Base-by-base conservation (phyloP, 331 rosid species). In the Malus hybrid region DNA sequence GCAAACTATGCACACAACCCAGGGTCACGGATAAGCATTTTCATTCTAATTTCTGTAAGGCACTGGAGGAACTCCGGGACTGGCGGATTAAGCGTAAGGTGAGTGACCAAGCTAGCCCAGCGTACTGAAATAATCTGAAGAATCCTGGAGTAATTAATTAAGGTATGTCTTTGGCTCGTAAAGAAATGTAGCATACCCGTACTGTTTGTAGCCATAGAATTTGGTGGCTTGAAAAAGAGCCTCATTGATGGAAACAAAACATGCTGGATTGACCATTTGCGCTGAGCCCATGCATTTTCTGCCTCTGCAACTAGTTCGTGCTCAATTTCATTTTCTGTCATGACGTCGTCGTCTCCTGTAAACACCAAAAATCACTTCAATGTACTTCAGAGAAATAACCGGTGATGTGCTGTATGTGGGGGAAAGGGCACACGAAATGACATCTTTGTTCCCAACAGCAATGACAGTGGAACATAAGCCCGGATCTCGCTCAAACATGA, bases 241-340 rank as follows among this genome's bases (percentile, higher is more conserved):
- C 87, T 91, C 91, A 87, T 65, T 68, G 97, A 87, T 77, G 97
- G 97, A 84, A 94, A 80, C 81, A 94, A 84, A 65, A 94, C 87
- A 70, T 94, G 97, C 72, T 91, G 97, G 82, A 94, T 84, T 66
- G 90, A 90, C 97, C 97, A 90, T 79, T 94, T 96, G 3, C 91
- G 96, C 79, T 91, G 99, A 34, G 96, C 89, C 97, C 99, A 91
- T 39, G 88, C 87, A 65, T 82, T 87, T 87, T 81, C 93, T 81
- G 97, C 95, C 89, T 91, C 96, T 26, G 94, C 84, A 66, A 92
- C 90, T 50, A 94, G 80, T 74, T 84, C 91, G 24, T 87, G 88
- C 29, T 88, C 88, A 6, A 84, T 80, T 75, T 82, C 86, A 52
- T 84, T 75, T 34, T 87, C 86, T 52, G 57, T 66, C 20, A 24